Evolutionary conservation across 1,139 yeast genomes (phyloP).

Genomic region (Yarrowia galli): DNA sequence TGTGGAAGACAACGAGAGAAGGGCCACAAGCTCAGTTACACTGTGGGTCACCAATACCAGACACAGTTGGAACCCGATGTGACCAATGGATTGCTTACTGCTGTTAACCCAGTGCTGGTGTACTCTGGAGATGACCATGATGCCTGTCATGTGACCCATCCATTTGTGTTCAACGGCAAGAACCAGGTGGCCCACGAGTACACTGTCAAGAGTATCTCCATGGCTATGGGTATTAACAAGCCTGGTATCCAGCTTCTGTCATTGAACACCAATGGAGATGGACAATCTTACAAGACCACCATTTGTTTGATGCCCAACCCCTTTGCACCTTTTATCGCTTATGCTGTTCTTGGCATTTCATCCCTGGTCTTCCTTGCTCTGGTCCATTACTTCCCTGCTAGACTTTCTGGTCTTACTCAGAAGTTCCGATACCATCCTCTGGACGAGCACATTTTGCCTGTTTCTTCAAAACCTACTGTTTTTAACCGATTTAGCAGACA

Average conservation of each 20-base stretch:
- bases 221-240: slow-evolving; percentile 85
- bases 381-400: slow-evolving; percentile 41
- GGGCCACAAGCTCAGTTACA: slow-evolving; percentile 60
- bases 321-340: slow-evolving; percentile 55
- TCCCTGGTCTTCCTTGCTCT: slow-evolving; percentile 41
- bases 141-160: slow-evolving; percentile 80
- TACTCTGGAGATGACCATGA: slow-evolving; percentile 98
- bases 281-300: slow-evolving; percentile 55
- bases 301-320: slow-evolving; percentile 81
- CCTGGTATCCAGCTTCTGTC: slow-evolving; percentile 90
- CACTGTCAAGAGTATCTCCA: slow-evolving; percentile 86
- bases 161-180: slow-evolving; percentile 53
- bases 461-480: slow-evolving; percentile 3
- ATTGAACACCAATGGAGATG: slow-evolving; percentile 48
- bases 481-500: slow-evolving; percentile 8
- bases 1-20: slow-evolving; percentile 81
- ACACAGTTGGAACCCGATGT: slow-evolving; percentile 70
- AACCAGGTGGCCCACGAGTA: slow-evolving; percentile 65
- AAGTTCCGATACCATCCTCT: slow-evolving; percentile 28
- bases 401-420: background rate
- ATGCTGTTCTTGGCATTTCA: slow-evolving; percentile 45
- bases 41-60: slow-evolving; percentile 78
- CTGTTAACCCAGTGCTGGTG: slow-evolving; percentile 67
- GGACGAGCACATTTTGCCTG: slow-evolving; percentile 18
- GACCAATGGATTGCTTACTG: slow-evolving; percentile 62